Base-by-base conservation (phyloP, 768 basidiomycete genomes). In the Mycena epipterygia region DNA sequence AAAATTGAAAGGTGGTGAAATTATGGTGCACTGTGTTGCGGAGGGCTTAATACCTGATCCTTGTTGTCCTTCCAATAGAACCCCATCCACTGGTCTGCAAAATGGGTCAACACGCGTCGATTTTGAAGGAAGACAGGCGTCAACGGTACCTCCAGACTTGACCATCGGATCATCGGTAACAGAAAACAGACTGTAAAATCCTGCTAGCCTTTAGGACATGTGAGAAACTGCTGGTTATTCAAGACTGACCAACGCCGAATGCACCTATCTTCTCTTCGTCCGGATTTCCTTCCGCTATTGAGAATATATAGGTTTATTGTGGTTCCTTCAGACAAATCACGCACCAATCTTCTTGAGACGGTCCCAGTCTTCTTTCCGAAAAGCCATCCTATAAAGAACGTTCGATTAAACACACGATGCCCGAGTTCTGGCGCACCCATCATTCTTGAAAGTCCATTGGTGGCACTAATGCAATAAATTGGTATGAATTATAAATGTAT, bases 61-160 rank as follows among this genome's bases (percentile, higher is more conserved):
- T 93, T 95, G 75, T 93, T 93, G 76, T 94, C 94, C 78, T 95
- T 96, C 95, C 95, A 98, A 78, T 97, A 94, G 79, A 98, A 98
- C 0, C 91, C 93, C 96, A 97, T 97, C 90, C 95, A 96, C 76
- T 93, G 89, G 35, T 90, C 95, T 88, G 77, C 70, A 56, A 79
- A 72, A 29, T 44, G 69, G 33, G 30, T 39, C 30, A 82, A 66
- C 1, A 41, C 21, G 12, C 39, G 19, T 44, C 39, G 6, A 61
- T 68, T n/a, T 74, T 59, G 74, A 78, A 64, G 74, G 35, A 46
- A 49, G 23, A 37, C 14, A 53, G 17, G 62, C 78, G 58, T n/a
- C n/a, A n/a, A n/a, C n/a, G n/a, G n/a, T 77, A 92, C 92, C 89
- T 83, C 93, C 93, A 21, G 93, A 95, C 5, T 88, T 92, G 1